Evolutionary conservation across 106 monocot species (phyloP).

Genomic region (Xerophyta viscosa): DNA sequence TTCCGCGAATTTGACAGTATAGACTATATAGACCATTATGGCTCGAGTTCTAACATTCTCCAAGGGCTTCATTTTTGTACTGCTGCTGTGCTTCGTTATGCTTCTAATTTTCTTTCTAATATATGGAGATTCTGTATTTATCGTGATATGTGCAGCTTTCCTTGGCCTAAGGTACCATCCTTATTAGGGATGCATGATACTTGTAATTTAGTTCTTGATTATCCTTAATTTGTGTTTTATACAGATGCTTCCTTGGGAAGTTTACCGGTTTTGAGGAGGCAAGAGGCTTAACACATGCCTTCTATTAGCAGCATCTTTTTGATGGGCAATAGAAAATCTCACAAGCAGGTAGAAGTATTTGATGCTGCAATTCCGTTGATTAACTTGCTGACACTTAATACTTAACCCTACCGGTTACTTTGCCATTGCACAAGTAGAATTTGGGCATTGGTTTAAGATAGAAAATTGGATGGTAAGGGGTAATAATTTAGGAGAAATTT

Average conservation of each 20-base stretch:
- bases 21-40: no score
- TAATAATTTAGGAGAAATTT: no score
- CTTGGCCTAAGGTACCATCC: background rate
- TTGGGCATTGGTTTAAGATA: constrained; percentile 5
- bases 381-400: constrained; percentile 1
- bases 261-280: constrained; percentile 23
- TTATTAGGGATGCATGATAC: no score
- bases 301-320: background rate
- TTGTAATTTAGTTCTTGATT: background rate
- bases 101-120: background rate
- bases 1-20: no score
- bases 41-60: no score
- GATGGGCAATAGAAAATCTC: background rate
- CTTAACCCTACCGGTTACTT: constrained; percentile 4
- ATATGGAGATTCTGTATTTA: background rate
- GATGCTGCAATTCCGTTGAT: background rate
- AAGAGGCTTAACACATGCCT: constrained; percentile 69
- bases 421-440: background rate
- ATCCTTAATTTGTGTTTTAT: background rate
- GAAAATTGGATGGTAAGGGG: constrained; percentile 15
- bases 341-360: constrained; percentile 27
- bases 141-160: background rate
- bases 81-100: background rate
- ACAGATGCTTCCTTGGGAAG: constrained; percentile 12
- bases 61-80: no score